Percentiles rank a stretch among this genome's conserved stretches.
Evolutionary conservation across 768 basidiomycete genomes (phyloP).

Genomic region (Pleurotus giganteus): DNA sequence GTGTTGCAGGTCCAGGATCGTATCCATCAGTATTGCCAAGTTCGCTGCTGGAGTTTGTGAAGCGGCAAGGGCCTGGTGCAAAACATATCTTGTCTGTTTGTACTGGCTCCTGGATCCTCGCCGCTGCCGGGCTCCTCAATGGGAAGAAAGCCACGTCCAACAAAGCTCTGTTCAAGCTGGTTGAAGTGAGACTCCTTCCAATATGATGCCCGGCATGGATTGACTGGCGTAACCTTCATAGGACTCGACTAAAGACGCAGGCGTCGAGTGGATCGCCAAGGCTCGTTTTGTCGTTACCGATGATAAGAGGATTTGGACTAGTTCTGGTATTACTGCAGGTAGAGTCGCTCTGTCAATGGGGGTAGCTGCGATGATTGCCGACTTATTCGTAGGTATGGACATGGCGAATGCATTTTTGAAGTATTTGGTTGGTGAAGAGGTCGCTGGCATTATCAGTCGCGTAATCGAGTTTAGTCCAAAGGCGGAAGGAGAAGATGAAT

Average conservation of each 20-base stretch:
- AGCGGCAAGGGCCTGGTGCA: slow-evolving; percentile 22
- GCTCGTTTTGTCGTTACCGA: slow-evolving; percentile 28
- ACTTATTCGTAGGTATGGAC: slow-evolving; percentile 20
- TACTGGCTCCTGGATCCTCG: slow-evolving; percentile 29
- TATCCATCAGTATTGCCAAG: too few relatives aligned
- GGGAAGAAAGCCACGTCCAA: slow-evolving; percentile 37
- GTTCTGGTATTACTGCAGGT: slow-evolving; percentile 30
- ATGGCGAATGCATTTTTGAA: slow-evolving; percentile 27
- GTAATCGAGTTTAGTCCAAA: slow-evolving; percentile 17
- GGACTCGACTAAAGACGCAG: slow-evolving; percentile 10
- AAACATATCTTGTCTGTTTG: slow-evolving; percentile 34
- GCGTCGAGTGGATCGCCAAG: slow-evolving; percentile 25
- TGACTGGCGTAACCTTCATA: background rate
- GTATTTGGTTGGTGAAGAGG: slow-evolving; percentile 18
- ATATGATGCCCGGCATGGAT: background rate
- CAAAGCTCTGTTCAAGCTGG: slow-evolving; percentile 25
- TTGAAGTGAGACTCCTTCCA: slow-evolving; percentile 18
- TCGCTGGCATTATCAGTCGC: slow-evolving; percentile 15
- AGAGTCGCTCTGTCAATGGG: background rate
- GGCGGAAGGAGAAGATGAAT: slow-evolving; percentile 22
- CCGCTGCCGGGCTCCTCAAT: slow-evolving; percentile 27
- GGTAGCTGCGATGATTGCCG: background rate
- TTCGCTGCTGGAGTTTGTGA: slow-evolving; percentile 22
- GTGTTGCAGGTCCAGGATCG: background rate
- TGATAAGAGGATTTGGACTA: slow-evolving; percentile 31